These are phyloP conservation scores for Brassica hybrid DNA, from an alignment of 441 rosid species.

Conservation along the genomic window DNA sequence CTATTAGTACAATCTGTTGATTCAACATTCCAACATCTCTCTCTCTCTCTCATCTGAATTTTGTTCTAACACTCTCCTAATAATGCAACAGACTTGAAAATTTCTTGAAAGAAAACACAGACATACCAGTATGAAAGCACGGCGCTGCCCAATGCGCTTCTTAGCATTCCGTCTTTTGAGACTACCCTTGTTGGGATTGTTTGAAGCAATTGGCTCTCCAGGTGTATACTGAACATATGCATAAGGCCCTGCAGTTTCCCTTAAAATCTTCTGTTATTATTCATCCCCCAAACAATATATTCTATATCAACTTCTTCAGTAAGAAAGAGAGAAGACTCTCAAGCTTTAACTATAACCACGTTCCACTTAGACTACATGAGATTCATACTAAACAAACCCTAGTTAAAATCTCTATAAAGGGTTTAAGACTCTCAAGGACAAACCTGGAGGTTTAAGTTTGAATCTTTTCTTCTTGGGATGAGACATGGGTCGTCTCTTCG, in stretches of 20 bases:
- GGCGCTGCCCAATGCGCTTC: constrained; percentile 70
- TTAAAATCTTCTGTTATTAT: constrained; percentile 1
- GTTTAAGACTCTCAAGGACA: no score
- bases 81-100: not conserved
- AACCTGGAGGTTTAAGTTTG: constrained; percentile 40
- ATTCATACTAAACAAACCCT: no score
- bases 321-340: no score
- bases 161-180: constrained; percentile 79
- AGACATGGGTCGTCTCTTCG: constrained; percentile 76
- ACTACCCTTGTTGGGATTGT: constrained; percentile 85
- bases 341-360: no score
- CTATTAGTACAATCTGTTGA: not conserved
- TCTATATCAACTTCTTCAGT: not conserved
- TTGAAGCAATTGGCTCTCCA: constrained; percentile 75
- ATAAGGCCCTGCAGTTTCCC: constrained; percentile 68
- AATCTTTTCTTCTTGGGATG: constrained; percentile 76
- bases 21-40: constrained; percentile 4
- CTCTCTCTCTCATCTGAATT: not conserved
- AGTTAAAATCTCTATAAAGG: no score
- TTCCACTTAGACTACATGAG: no score
- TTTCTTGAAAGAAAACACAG: constrained; percentile 7
- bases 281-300: constrained; percentile 20
- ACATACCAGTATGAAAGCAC: constrained; percentile 69
- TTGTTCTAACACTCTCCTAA: not conserved
- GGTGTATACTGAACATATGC: constrained; percentile 80